phyloP scores from a whole-genome alignment of 2,329 filamentous ascomycete species.

The Monilinia laxa region DNA sequence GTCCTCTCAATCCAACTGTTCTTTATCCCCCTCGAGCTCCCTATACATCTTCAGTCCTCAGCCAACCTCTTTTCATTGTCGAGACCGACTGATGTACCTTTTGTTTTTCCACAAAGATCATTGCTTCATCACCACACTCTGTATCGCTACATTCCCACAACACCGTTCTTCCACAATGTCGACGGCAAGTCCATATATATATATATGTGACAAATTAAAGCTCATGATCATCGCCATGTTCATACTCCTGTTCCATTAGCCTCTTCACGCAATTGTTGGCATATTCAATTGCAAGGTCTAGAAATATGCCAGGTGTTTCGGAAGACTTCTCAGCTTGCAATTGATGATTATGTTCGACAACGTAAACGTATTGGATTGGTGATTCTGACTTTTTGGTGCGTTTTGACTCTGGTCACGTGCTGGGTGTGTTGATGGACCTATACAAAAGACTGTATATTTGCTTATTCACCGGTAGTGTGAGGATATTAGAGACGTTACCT shows the following conservation, averaged over 20 bases:
- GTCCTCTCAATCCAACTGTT: background rate
- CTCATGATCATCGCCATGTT: background rate
- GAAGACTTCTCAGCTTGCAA: background rate
- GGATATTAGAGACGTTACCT: background rate
- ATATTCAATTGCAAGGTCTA: constrained; percentile 5
- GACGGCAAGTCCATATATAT: no score
- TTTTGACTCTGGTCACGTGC: background rate
- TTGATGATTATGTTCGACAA: background rate
- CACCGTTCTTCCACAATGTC: background rate
- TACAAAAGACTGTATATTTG: no score
- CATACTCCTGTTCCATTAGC: background rate
- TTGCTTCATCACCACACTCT: background rate
- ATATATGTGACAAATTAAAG: no score
- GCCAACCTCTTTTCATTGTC: background rate
- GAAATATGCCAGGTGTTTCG: background rate
- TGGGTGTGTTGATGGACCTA: background rate
- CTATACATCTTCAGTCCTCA: background rate
- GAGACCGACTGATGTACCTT: background rate
- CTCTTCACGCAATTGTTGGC: constrained; percentile 6
- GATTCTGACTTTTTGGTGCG: background rate
- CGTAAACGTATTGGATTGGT: constrained; percentile 8
- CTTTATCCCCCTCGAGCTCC: background rate
- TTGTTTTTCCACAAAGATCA: background rate
- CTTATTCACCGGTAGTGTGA: no score
- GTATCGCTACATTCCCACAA: background rate